Evolutionary conservation across 495 filamentous ascomycete species (phyloP).

Genomic region (Diplogelasinospora grovesii): DNA sequence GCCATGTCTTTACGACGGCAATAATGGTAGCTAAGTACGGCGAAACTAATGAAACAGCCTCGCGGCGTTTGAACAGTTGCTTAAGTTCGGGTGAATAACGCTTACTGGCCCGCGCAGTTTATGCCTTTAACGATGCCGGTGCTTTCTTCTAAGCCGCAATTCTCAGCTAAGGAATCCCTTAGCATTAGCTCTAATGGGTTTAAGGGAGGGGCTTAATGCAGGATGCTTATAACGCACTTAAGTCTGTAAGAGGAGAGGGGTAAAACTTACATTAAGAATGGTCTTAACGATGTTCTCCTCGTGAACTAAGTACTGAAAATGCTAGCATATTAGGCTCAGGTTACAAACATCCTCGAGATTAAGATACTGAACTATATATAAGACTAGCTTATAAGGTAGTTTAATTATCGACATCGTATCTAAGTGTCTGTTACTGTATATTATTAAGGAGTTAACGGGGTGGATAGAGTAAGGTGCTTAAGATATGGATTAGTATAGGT

Average conservation of each 20-base stretch:
- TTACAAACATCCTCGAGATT: constrained; percentile 45
- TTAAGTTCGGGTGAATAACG: constrained; percentile 52
- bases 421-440: constrained; percentile 1
- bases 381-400: constrained; percentile 59
- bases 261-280: constrained; percentile 46
- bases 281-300: constrained; percentile 58
- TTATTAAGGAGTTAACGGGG: constrained; percentile 12
- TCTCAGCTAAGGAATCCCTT: constrained; percentile 11
- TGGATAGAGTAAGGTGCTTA: no score
- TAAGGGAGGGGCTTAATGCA: constrained; percentile 10
- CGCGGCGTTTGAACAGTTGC: constrained; percentile 52
- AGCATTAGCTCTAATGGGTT: no score
- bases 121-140: constrained; percentile 52
- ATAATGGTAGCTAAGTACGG: constrained; percentile 57
- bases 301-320: constrained; percentile 46
- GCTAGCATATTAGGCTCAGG: constrained; percentile 44
- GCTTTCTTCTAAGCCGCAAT: constrained; percentile 43
- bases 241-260: constrained; percentile 1
- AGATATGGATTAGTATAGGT: no score
- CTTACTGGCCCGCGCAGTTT: constrained; percentile 39
- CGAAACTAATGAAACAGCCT: constrained; percentile 53
- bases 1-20: constrained; percentile 53
- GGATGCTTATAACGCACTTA: no score
- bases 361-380: constrained; percentile 50
- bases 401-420: constrained; percentile 22